Evolutionary conservation across 2,329 filamentous ascomycete species (phyloP), one percentile per base, ranked within the genome.

Genomic region (Zymoseptoria pseudotritici): DNA sequence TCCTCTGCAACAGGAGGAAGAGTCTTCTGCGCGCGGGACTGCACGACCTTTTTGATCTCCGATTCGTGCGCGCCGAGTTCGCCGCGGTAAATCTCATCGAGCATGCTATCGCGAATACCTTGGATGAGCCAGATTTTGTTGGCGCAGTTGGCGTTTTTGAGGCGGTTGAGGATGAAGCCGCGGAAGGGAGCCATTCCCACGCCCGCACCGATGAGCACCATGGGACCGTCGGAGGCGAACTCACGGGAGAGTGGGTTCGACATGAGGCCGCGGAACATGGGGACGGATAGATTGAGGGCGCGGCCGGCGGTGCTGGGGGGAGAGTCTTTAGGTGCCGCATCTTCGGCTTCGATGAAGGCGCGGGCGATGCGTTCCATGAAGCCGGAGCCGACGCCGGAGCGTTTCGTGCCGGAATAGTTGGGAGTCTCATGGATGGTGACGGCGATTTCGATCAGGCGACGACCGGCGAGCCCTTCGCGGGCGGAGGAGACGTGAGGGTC

Each of bases 231-330:
- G 2, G 89, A 87, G 56, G 91, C 88, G 72, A 97, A 99, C 71
- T 97, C 86, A 71, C 87, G 88, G 10, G 92, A 94, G 1, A 99
- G 83, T 0, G 94, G 94, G 74, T 99, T 99, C 63, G 91, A 87
- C 94, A 99, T 99, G 51, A 99, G 81, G 0, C 94, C 94, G 71
- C 96, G 91, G 83, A 99, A 99, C 90, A 99, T 97, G 68, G 94
- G 94, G 4, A 97, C 80, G 67, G 90, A 86, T 17, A 97, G 72
- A 66, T 91, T 83, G 2, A 84, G 76, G 5, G 60, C 53, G 24
- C 71, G 66, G 21, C 71, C 71, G 36, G 67, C 70, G 21, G 68
- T 66, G 52, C 70, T 70, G 9, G 68, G 65, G 6, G 13, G 11
- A n/a, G 36, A 46, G 13, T 7, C 36, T 46, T 46, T n/a, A n/a